Conservation (phyloP, 192 early-diverging fungal species). For the Coemansia nantahalensis region DNA sequence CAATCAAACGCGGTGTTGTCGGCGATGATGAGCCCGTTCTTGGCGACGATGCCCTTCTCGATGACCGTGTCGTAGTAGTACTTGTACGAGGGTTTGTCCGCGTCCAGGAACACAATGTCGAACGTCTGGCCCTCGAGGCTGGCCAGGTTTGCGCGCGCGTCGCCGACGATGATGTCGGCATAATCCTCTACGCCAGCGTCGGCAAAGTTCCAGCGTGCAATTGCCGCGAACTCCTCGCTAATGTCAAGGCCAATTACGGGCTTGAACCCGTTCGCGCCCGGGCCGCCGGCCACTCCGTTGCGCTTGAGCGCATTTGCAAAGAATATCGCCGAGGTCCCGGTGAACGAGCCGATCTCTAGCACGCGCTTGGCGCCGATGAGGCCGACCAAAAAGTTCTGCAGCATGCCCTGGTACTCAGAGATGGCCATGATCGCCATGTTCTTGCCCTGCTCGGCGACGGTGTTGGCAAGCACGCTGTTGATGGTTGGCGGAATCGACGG, state of each 20-base stretch:
- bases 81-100: slow-evolving; percentile 66
- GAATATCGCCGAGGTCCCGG: slow-evolving; percentile 61
- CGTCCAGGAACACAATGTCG: slow-evolving; percentile 69
- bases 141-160: slow-evolving; percentile 29
- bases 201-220: slow-evolving; percentile 50
- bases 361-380: slow-evolving; percentile 53
- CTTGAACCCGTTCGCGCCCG: slow-evolving; percentile 11
- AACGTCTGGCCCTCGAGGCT: slow-evolving; percentile 51
- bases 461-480: slow-evolving; percentile 10
- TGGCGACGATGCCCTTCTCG: slow-evolving; percentile 56
- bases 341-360: slow-evolving; percentile 70
- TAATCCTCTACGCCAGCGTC: slow-evolving; percentile 28
- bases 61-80: slow-evolving; percentile 64
- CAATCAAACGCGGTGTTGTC: slow-evolving; percentile 58
- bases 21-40: slow-evolving; percentile 58
- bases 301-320: slow-evolving; percentile 65
- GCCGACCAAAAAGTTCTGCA: slow-evolving; percentile 53
- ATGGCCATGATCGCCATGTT: slow-evolving; percentile 41
- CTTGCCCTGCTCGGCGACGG: slow-evolving; percentile 6
- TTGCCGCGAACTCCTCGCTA: slow-evolving; percentile 46
- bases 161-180: slow-evolving; percentile 46
- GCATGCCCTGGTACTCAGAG: slow-evolving; percentile 51
- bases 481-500: slow-evolving; percentile 26
- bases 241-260: slow-evolving; percentile 58
- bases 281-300: slow-evolving; percentile 24